Percentiles rank a stretch among this genome's conserved stretches.
Conservation (phyloP, 257 asterid genomes). For the Solanum rostratum region DNA sequence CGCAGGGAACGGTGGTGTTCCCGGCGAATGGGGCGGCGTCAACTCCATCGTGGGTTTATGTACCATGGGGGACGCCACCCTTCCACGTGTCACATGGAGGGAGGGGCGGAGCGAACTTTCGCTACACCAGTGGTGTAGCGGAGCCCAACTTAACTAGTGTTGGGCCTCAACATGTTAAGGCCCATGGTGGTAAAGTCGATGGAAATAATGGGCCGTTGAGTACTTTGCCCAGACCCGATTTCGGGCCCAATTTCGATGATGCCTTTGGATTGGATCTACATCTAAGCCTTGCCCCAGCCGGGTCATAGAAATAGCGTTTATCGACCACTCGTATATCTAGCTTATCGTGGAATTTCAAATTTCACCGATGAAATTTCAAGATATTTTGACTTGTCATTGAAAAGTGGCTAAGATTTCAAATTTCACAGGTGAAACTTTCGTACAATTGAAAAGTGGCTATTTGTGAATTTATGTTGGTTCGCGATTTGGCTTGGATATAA, state of each 20-base stretch:
- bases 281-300: slow-evolving; percentile 89
- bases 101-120: slow-evolving; percentile 30
- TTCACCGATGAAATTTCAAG: background rate
- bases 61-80: slow-evolving; percentile 60
- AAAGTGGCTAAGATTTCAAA: background rate
- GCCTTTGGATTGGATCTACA: slow-evolving; percentile 77
- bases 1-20: slow-evolving; percentile 28
- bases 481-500: background rate
- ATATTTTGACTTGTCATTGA: background rate
- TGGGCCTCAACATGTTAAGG: slow-evolving; percentile 52
- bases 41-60: slow-evolving; percentile 60
- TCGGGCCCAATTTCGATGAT: slow-evolving; percentile 59
- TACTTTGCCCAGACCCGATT: slow-evolving; percentile 41
- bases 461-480: background rate
- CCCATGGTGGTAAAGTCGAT: slow-evolving; percentile 33
- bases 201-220: slow-evolving; percentile 50
- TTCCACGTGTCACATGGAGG: slow-evolving; percentile 49
- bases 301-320: slow-evolving; percentile 19
- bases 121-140: slow-evolving; percentile 31
- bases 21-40: slow-evolving; percentile 3
- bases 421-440: background rate
- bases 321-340: background rate
- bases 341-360: background rate
- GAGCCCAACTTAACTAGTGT: slow-evolving; percentile 38
- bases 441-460: background rate